Evolutionary conservation across 2,329 filamentous ascomycete genomes (phyloP), one percentile per base, ranked within the genome.

Genomic region (Tolypocladium tropicale): DNA sequence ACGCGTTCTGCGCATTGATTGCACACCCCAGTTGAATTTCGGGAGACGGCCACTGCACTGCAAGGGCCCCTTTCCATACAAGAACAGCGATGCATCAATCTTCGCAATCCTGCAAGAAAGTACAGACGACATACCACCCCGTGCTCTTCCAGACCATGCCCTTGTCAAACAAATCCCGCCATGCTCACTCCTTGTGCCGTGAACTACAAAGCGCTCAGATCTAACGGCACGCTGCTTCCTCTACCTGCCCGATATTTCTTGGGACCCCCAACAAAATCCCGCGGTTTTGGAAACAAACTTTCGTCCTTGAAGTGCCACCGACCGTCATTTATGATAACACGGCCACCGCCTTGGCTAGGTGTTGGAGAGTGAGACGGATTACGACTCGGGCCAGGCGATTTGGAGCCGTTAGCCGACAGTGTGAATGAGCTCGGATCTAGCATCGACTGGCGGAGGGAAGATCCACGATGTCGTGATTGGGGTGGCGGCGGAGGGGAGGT

Each of bases 171-270:
- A 49, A 11, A 4, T 18, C n/a, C n/a, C 18, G 3, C 25, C 46
- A n/a, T 32, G 25, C 46, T 49, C 25, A 14, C 43, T 49, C 16
- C 25, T 18, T n/a, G 46, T 49, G 16, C 16, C 25, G 46, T 30
- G 37, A 52, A 10, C 48, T 57, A 61, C 52, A 63, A 58, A 33
- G 79, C 76, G 61, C 77, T 83, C 67, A 99, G 72, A 75, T 97
- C 90, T 64, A 97, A 76, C 33, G 94, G 94, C 62, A 97, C 92
- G 76, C 89, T 96, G 74, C 91, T 96, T 34, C 91, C 93, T 67
- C 93, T 82, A 10, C 94, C 94, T 37, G 94, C 94, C 60, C 93
- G 80, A 72, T 97, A 99, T 68, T 83, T 84, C 69, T 88, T 91
- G 23, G 80, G 74, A 4, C 82, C 84, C n/a, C 87, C 88, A 1